A percentile compares a stretch with the other conserved stretches of the same genome.
Conservation (phyloP, 306 rosid genomes). For the Quercus gilva region DNA sequence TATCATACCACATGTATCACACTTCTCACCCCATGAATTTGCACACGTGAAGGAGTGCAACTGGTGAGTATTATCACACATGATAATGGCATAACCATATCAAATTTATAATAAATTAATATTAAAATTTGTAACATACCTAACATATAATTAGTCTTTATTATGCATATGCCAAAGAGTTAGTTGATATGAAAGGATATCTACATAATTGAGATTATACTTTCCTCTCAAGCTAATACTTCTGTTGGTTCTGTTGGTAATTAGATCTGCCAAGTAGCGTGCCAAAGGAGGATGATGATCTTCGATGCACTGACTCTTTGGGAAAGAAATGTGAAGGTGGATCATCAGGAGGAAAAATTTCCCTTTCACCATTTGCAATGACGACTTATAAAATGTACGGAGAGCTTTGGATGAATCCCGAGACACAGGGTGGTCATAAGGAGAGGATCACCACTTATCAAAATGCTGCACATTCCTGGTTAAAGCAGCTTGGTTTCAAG, state of each 20-base stretch:
- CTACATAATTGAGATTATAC: neutral
- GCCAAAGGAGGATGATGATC: neutral
- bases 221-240: neutral
- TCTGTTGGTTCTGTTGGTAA: neutral
- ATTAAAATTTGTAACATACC: neutral
- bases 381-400: constrained; percentile 16
- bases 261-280: neutral
- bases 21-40: neutral
- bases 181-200: neutral
- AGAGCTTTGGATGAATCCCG: constrained; percentile 20
- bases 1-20: too few relatives aligned
- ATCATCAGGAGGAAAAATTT: neutral
- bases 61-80: too few relatives aligned
- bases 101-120: neutral
- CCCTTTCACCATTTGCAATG: constrained; percentile 20
- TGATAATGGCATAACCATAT: too few relatives aligned
- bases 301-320: neutral
- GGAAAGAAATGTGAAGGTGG: neutral
- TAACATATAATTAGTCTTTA: neutral
- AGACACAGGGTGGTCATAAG: neutral
- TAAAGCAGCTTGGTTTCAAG: constrained; percentile 10
- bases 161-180: neutral
- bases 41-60: too few relatives aligned
- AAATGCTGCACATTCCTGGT: constrained; percentile 22
- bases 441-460: constrained; percentile 15